Evolutionary conservation across 768 basidiomycete genomes (phyloP).

Genomic region (Serendipita vermifera): DNA sequence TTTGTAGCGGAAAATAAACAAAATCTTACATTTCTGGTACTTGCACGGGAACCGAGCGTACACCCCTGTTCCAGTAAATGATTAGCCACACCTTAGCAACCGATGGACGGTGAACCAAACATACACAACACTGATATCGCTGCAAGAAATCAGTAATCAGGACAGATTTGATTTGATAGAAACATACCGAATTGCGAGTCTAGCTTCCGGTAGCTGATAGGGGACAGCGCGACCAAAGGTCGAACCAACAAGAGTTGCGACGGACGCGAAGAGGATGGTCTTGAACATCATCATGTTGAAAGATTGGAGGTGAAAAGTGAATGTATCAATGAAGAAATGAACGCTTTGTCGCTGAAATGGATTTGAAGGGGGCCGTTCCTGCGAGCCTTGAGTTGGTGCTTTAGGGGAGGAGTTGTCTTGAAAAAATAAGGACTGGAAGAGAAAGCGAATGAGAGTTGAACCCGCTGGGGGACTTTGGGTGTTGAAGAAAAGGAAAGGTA

Average conservation of each 20-base stretch:
- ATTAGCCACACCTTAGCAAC: background rate
- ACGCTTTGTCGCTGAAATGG: background rate
- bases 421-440: background rate
- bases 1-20: no score
- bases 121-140: background rate
- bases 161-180: background rate
- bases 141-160: background rate
- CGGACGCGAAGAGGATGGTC: background rate
- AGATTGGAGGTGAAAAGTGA: background rate
- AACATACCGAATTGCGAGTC: background rate
- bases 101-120: background rate
- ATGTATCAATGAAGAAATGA: background rate
- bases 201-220: background rate
- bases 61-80: background rate
- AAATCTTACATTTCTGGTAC: background rate
- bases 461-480: background rate
- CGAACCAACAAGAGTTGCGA: background rate
- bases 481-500: background rate
- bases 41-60: background rate
- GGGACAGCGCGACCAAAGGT: background rate
- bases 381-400: slow-evolving; percentile 3
- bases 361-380: background rate
- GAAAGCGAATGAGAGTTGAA: background rate
- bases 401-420: background rate
- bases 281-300: background rate